Evolutionary conservation across 2,329 filamentous ascomycete genomes (phyloP).

Genomic region (Ceratocystis cubensis): DNA sequence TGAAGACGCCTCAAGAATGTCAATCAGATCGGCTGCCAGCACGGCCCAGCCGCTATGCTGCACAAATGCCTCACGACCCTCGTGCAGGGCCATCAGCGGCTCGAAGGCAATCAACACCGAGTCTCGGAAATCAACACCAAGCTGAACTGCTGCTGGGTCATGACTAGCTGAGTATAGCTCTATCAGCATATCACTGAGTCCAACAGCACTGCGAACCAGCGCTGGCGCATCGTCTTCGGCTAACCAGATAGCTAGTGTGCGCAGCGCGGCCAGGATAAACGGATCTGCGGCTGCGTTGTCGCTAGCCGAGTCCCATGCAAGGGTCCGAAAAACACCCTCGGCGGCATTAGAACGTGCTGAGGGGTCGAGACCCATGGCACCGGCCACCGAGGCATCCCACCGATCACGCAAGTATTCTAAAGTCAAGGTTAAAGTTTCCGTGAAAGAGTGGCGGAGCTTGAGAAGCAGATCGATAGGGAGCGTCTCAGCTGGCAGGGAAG

Average conservation of each 20-base stretch:
- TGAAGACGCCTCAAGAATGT: slow-evolving; percentile 30
- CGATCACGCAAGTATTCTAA: slow-evolving; percentile 56
- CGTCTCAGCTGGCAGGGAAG: background rate
- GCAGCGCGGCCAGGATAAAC: slow-evolving; percentile 45
- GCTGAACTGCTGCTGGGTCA: slow-evolving; percentile 19
- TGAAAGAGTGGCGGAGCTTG: slow-evolving; percentile 46
- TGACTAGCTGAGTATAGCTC: slow-evolving; percentile 40
- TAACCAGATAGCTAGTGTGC: slow-evolving; percentile 52
- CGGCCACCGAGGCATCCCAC: slow-evolving; percentile 55
- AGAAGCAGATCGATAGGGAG: slow-evolving; percentile 37
- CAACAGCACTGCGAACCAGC: slow-evolving; percentile 43
- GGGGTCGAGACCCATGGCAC: slow-evolving; percentile 48
- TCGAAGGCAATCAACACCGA: slow-evolving; percentile 48
- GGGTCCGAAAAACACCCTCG: slow-evolving; percentile 35
- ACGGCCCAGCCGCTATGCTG: slow-evolving; percentile 42
- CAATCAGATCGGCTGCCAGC: slow-evolving; percentile 38
- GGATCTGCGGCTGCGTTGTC: slow-evolving; percentile 41
- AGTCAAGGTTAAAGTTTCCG: slow-evolving; percentile 49
- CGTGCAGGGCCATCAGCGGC: slow-evolving; percentile 39
- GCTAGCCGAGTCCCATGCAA: slow-evolving; percentile 47
- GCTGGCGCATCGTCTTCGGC: slow-evolving; percentile 52
- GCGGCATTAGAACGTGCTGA: slow-evolving; percentile 37
- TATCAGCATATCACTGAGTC: slow-evolving; percentile 50
- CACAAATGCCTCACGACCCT: slow-evolving; percentile 38
- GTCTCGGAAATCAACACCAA: slow-evolving; percentile 41